Conservation (phyloP, 2,329 filamentous ascomycete genomes). For the Aureobasidium sp. region DNA sequence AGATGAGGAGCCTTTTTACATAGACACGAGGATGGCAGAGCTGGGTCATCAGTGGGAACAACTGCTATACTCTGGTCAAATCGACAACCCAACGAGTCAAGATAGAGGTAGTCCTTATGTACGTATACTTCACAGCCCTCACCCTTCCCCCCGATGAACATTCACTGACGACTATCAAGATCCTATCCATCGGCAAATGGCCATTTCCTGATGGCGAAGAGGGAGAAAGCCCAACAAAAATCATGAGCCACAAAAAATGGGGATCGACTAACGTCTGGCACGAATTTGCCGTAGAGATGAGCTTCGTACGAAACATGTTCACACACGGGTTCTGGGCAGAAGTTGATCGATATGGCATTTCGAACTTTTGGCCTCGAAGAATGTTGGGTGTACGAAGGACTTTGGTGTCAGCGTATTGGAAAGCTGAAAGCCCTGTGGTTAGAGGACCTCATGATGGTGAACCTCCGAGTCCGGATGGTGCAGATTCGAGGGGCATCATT, state of each 20-base stretch:
- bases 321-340: not conserved
- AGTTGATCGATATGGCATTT: not conserved
- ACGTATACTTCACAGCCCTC: not conserved
- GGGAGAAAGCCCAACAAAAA: no score
- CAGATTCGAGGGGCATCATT: not conserved
- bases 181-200: not conserved
- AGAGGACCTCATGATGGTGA: not conserved
- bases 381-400: not conserved
- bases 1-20: not conserved
- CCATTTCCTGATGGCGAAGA: not conserved
- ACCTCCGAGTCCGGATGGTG: not conserved
- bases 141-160: no score
- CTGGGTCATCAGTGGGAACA: not conserved
- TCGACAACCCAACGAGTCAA: not conserved
- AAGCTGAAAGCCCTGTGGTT: not conserved
- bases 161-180: not conserved
- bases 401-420: not conserved
- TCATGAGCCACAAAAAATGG: conserved; percentile 2
- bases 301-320: not conserved
- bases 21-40: not conserved
- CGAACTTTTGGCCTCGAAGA: not conserved
- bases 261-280: not conserved
- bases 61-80: not conserved
- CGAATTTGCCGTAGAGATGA: not conserved
- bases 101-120: not conserved